Evolutionary conservation across 2,329 filamentous ascomycete species (phyloP), one percentile per base, ranked within the genome.

Genomic region (Ascochyta rabiei): DNA sequence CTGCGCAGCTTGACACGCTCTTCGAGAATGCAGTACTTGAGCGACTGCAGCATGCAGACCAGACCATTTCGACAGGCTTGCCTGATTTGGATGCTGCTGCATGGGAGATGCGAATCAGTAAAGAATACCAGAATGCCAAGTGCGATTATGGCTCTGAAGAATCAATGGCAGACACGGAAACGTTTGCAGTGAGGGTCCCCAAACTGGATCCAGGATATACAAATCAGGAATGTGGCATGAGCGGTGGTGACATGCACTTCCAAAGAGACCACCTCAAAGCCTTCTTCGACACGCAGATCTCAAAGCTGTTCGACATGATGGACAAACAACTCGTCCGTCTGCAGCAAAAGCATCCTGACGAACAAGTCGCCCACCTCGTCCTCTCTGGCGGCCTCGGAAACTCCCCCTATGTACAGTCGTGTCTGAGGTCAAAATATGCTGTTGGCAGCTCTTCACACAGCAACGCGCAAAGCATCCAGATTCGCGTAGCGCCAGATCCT

Each of bases 401-500:
- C 46, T 76, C 70, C 0, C 65, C 71, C 15, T 80, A 80, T 55
- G 72, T 80, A 4, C 76, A 77, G 41, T 59, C 66, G 1, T 59
- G 67, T 6, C 64, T 79, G 9, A 9, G 26, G 4, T 28, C 26
- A 1, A 28, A 12, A 28, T 28, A 28, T 10, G 26, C 26, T 10
- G 10, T 53, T 0, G 65, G 62, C 12, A 50, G 49, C 12, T 28
- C 8, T 28, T 8, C 26, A 30, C 28, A 30, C 28, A 30, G 4
- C 28, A 30, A 30, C 28, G 28, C 28, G 10, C 12, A 30, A 15
- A 13, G 12, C 28, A 47, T 55, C 10, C 46, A 50, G 8, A 18
- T 60, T 49, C 64, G 73, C 4, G 68, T 76, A 15, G 70, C 73
- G 2, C 77, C 79, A 8, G 82, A 84, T 40, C 82, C 82, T 0